phyloP scores from a whole-genome alignment of 805 yeast species.

The Zygosaccharomyces bisporus region DNA sequence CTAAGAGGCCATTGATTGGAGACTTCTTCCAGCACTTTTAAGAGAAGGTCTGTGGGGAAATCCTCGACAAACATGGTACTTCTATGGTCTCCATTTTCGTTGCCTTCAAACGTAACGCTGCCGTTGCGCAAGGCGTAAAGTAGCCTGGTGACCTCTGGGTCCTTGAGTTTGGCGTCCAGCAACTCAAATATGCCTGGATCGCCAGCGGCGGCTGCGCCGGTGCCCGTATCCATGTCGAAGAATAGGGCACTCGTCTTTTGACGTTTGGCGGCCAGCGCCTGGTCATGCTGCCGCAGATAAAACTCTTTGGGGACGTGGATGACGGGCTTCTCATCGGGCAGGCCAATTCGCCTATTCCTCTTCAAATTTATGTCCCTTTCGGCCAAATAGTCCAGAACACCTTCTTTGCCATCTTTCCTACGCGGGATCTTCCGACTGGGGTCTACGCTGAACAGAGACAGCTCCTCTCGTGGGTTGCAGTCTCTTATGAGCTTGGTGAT shows the following conservation, averaged over 20 bases:
- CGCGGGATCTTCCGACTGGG: conserved; percentile 37
- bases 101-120: conserved; percentile 40
- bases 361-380: conserved; percentile 32
- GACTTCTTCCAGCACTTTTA: conserved; percentile 34
- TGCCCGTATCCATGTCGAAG: conserved; percentile 21
- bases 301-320: conserved; percentile 29
- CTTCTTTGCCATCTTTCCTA: conserved; percentile 49
- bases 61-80: conserved; percentile 40
- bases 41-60: conserved; percentile 30
- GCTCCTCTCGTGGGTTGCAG: conserved; percentile 49
- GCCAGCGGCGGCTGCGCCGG: conserved; percentile 14
- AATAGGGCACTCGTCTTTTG: conserved; percentile 23
- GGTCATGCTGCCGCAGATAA: conserved; percentile 27
- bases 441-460: conserved; percentile 45
- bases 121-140: conserved; percentile 42
- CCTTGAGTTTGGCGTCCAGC: conserved; percentile 33
- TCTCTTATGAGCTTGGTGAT: conserved; percentile 59
- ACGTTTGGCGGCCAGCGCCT: conserved; percentile 19
- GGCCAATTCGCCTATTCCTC: conserved; percentile 36
- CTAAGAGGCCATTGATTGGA: conserved; percentile 36
- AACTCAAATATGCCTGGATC: conserved; percentile 33
- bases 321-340: conserved; percentile 30
- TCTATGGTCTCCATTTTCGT: conserved; percentile 30
- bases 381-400: conserved; percentile 36
- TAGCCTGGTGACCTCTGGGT: conserved; percentile 35